Conservation (phyloP, 371 early-diverging fungal genomes). For the Mortierella sp. region DNA sequence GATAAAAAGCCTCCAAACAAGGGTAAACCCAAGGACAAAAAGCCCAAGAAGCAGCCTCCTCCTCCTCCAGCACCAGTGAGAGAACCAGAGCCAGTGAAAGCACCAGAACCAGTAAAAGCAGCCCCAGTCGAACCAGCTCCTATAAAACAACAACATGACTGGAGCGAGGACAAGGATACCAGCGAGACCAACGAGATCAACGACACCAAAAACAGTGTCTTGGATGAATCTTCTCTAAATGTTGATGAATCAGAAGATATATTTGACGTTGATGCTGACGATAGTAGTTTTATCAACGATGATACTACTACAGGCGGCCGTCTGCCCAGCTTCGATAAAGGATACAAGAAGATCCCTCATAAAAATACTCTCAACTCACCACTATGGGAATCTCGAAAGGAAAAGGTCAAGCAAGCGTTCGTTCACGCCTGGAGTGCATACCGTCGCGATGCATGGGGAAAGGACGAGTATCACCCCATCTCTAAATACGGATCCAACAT, state of each 20-base stretch:
- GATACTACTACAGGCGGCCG: conserved; percentile 1
- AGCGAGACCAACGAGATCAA: background rate
- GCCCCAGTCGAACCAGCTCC: background rate
- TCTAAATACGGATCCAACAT: conserved; percentile 58
- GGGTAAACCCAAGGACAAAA: conserved; percentile 7
- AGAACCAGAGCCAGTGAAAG: background rate
- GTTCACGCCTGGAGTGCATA: conserved; percentile 88
- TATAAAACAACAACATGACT: conserved; percentile 16
- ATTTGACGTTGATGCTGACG: background rate
- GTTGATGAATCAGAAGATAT: background rate
- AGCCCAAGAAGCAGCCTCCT: background rate
- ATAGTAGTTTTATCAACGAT: background rate
- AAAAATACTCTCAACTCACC: conserved; percentile 15
- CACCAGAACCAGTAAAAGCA: conserved; percentile 8
- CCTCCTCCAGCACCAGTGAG: background rate
- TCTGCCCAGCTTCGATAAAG: background rate
- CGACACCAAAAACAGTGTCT: no score
- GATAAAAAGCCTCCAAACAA: background rate
- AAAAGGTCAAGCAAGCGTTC: conserved; percentile 67
- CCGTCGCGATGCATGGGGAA: conserved; percentile 80
- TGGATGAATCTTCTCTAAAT: background rate
- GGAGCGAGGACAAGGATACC: conserved; percentile 10
- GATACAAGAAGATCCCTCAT: background rate
- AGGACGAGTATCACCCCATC: conserved; percentile 89
- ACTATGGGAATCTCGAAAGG: conserved; percentile 60